Conservation (phyloP, 1,284 basidiomycete genomes). For the Cutaneotrichosporon sp. region DNA sequence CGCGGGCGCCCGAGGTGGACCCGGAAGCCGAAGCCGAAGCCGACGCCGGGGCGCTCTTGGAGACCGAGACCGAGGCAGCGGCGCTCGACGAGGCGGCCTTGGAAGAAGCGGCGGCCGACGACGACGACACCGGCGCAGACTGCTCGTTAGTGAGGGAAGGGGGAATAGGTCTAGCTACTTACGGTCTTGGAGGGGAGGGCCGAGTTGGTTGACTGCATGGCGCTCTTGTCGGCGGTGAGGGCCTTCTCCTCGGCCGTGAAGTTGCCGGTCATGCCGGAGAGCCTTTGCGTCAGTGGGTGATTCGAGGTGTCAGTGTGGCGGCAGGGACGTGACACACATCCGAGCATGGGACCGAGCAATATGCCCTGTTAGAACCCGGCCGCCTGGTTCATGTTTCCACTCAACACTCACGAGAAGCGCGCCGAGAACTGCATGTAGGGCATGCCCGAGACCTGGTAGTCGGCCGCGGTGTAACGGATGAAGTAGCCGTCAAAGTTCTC, state of each 20-base stretch:
- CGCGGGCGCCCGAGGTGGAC: constrained; percentile 9
- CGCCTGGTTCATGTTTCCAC: no score
- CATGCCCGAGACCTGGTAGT: constrained; percentile 51
- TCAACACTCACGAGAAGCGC: constrained; percentile 56
- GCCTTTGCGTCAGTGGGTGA: constrained; percentile 17
- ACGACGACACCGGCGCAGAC: constrained; percentile 3
- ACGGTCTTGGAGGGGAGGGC: constrained; percentile 3
- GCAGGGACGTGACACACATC: no score
- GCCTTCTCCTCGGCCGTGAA: constrained; percentile 36
- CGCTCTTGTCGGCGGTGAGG: constrained; percentile 19
- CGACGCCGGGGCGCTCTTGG: constrained; percentile 4
- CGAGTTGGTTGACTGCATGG: constrained; percentile 2
- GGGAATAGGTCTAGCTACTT: background rate
- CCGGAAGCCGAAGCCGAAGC: constrained; percentile 9
- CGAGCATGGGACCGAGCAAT: no score
- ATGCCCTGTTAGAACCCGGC: no score
- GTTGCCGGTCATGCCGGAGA: constrained; percentile 43
- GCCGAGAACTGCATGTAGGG: constrained; percentile 73
- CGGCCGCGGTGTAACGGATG: constrained; percentile 62
- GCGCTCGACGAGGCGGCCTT: constrained; percentile 8
- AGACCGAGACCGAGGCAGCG: constrained; percentile 9
- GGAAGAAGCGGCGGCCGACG: constrained; percentile 3
- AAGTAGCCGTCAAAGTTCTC: constrained; percentile 52
- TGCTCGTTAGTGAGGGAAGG: background rate
- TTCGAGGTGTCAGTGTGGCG: no score